Evolutionary conservation across 768 basidiomycete species (phyloP).

Genomic region (Lentinus brumalis): DNA sequence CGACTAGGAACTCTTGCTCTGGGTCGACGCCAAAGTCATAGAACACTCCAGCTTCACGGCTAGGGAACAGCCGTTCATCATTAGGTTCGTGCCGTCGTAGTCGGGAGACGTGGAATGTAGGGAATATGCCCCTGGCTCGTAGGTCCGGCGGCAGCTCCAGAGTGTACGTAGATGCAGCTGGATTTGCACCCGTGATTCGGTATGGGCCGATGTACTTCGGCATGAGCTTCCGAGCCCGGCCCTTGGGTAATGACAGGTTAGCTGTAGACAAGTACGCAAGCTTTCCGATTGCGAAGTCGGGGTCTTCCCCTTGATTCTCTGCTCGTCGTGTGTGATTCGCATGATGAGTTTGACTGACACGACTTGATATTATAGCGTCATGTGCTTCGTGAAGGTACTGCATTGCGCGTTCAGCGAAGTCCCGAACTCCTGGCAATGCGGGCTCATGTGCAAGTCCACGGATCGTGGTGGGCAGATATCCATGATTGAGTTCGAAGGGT

Average conservation of each 20-base stretch:
- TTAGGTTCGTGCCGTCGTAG: no score
- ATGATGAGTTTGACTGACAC: conserved; percentile 33
- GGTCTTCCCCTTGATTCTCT: no score
- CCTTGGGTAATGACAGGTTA: conserved; percentile 38
- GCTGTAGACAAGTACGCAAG: conserved; percentile 39
- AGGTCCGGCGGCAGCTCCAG: conserved; percentile 35
- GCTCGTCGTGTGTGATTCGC: conserved; percentile 29
- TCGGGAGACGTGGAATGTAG: neutral
- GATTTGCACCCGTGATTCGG: conserved; percentile 22
- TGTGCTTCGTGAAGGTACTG: conserved; percentile 34
- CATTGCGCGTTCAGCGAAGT: conserved; percentile 29
- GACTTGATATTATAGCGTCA: conserved; percentile 38
- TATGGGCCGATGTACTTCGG: conserved; percentile 45
- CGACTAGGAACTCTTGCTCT: no score
- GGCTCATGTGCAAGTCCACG: neutral
- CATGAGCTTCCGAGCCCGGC: conserved; percentile 35
- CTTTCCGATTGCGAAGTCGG: conserved; percentile 23
- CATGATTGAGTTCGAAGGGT: conserved; percentile 34
- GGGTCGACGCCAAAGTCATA: no score
- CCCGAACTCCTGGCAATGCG: conserved; percentile 22
- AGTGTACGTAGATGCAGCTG: conserved; percentile 30
- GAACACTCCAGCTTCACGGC: no score
- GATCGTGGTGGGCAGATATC: conserved; percentile 18
- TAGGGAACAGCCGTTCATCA: no score
- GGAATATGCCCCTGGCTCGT: conserved; percentile 13